Conservation (phyloP, 805 yeast genomes). For the Candida boidinii region DNA sequence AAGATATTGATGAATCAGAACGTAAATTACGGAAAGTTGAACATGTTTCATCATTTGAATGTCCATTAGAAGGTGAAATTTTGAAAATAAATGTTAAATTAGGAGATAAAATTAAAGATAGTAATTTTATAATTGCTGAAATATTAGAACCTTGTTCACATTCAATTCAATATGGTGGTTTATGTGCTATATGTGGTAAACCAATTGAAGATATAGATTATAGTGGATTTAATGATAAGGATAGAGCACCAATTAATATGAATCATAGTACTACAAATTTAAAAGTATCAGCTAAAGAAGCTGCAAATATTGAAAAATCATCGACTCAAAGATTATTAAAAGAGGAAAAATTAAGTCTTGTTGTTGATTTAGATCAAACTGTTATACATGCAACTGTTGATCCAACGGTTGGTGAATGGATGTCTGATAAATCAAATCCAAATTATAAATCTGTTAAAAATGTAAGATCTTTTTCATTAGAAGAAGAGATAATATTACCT, state of each 20-base stretch:
- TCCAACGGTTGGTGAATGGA: conserved; percentile 97
- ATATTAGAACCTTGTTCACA: conserved; percentile 84
- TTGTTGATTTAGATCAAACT: conserved; percentile 95
- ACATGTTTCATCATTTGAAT: conserved; percentile 68
- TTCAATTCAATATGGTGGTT: conserved; percentile 87
- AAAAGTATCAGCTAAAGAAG: conserved; percentile 79
- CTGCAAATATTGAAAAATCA: conserved; percentile 67
- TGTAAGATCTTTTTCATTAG: conserved; percentile 67
- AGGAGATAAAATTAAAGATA: conserved; percentile 54
- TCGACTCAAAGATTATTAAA: conserved; percentile 52
- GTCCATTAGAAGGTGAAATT: conserved; percentile 72
- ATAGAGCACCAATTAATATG: conserved; percentile 80
- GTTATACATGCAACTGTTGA: conserved; percentile 97
- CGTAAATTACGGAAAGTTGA: conserved; percentile 44
- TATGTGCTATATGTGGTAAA: conserved; percentile 89
- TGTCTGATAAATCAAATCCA: conserved; percentile 74
- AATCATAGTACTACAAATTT: conserved; percentile 82
- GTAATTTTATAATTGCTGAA: conserved; percentile 36
- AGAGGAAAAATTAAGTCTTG: conserved; percentile 70
- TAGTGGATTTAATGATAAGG: conserved; percentile 56
- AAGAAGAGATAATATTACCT: conserved; percentile 61
- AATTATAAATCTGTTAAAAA: conserved; percentile 80
- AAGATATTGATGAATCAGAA: conserved; percentile 29
- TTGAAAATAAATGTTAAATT: conserved; percentile 37
- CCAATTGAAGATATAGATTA: conserved; percentile 71